These are phyloP conservation scores for Hygrophila difformis DNA, from an alignment of 257 asterid species.

Conservation along the genomic window DNA sequence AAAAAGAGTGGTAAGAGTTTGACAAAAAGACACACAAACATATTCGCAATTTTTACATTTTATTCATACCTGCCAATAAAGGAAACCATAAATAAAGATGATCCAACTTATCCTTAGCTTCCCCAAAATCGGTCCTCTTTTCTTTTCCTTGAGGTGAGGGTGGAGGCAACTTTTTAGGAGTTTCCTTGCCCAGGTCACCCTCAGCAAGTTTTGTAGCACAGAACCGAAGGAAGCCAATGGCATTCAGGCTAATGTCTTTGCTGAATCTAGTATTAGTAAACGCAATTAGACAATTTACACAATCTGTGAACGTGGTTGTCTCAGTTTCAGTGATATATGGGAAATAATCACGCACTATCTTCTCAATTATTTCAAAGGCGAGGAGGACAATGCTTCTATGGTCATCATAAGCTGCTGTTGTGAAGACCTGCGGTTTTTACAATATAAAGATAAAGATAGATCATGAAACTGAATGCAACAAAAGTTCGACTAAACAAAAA, in stretches of 20 bases:
- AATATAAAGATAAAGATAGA: not conserved
- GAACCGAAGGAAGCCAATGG: conserved; percentile 88
- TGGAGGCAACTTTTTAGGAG: conserved; percentile 42
- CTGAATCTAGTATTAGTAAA: conserved; percentile 88
- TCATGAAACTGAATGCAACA: not conserved
- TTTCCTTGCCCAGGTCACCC: conserved; percentile 73
- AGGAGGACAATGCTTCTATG: conserved; percentile 88
- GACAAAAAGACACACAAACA: not conserved
- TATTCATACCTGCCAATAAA: conserved; percentile 78
- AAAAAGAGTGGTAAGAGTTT: conserved; percentile 13
- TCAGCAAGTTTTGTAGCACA: conserved; percentile 99
- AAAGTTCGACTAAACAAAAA: conserved; percentile 9
- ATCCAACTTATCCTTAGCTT: conserved; percentile 60
- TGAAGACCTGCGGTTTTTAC: conserved; percentile 62
- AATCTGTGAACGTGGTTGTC: conserved; percentile 93
- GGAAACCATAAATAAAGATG: conserved; percentile 98
- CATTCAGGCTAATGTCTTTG: conserved; percentile 93
- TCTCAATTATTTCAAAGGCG: conserved; percentile 93
- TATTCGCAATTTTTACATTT: too few relatives aligned
- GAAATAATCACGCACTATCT: conserved; percentile 92
- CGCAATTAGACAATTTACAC: conserved; percentile 91
- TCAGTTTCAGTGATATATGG: conserved; percentile 98
- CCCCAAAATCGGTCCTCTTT: conserved; percentile 51
- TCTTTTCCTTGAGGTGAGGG: conserved; percentile 69
- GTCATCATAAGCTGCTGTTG: conserved; percentile 97